phyloP scores from a whole-genome alignment of 495 filamentous ascomycete species.

The Penicillium paxilli region DNA sequence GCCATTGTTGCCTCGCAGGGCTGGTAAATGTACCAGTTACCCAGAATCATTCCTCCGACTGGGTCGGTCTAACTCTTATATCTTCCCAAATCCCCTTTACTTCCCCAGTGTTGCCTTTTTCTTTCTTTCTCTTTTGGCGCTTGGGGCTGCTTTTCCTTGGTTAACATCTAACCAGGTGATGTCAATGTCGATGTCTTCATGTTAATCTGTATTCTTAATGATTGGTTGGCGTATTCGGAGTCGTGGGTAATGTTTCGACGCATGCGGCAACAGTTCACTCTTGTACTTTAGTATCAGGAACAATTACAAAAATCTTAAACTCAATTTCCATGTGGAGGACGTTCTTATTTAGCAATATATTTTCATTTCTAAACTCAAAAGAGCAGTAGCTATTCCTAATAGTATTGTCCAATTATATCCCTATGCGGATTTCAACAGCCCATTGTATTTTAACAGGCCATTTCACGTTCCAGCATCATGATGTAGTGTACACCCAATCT shows the following conservation, averaged over 20 bases:
- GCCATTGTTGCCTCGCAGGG: conserved; percentile 19
- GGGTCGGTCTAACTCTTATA: not conserved
- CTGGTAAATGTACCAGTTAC: conserved; percentile 9
- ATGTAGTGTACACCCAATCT: conserved; percentile 19
- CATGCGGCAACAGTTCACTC: not conserved
- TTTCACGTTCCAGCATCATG: not conserved
- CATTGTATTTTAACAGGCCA: not conserved
- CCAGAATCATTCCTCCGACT: conserved; percentile 1
- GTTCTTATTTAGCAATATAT: too few species aligned
- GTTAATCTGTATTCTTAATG: conserved; percentile 20
- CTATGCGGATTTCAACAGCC: not conserved
- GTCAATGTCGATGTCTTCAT: conserved; percentile 10
- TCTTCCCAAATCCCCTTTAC: not conserved
- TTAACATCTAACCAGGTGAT: conserved; percentile 1
- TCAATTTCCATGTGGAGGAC: too few species aligned
- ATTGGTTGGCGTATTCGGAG: conserved; percentile 4
- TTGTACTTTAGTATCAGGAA: conserved; percentile 3
- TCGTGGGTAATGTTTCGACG: not conserved
- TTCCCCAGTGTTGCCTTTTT: conserved; percentile 1
- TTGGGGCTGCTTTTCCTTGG: not conserved
- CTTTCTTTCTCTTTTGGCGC: too few species aligned
- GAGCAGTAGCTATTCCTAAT: not conserved
- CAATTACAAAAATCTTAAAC: not conserved
- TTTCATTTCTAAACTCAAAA: not conserved
- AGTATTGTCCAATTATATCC: not conserved